Base-by-base conservation (phyloP, 345 rosid species). In the Sonneratia caseolaris region DNA sequence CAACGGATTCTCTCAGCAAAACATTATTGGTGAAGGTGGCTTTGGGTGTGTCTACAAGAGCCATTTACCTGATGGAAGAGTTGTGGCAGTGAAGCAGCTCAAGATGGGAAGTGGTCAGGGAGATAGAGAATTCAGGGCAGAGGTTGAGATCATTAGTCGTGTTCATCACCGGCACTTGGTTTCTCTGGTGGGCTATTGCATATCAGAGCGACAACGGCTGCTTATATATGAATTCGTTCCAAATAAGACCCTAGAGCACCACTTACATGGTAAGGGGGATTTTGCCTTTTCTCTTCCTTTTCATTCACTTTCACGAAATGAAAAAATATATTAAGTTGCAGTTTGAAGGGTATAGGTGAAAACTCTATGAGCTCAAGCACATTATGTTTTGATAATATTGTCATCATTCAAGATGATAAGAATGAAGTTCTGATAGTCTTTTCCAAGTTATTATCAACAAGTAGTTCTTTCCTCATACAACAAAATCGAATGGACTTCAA, bases 61-160 rank as follows among this genome's bases (percentile, higher is more conserved):
- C 70, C 70, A 69, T 71, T 24, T 81, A 62, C 69, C 81, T 0
- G 91, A 88, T 38, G 95, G 97, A 21, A 89, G 69, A 71, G 37
- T 70, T 37, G 96, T 92, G 27, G 98, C 98, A 1, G 94, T 96
- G n/a, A 96, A 96, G 81, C 99, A 96, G 80, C 93, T 96, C 73
- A 96, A 87, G 83, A 86, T 79, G 1, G 99, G 96, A 35, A 84
- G 99, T n/a, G 97, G 98, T 64, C 98, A 95, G 80, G 99, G 99
- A 22, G 99, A 95, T n/a, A 84, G 97, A 48, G 99, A 95, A 76
- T 93, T 93, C 69, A 90, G 86, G 66, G 98, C 97, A 15, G 98
- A 93, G 80, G 95, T 93, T 49, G 98, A 95, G 82, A 95, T 90
- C 70, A 95, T 95, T 68, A 90, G 92, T 42, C 91, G 97, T 56